Base-by-base conservation (phyloP, 257 asterid species). In the Voacanga thouarsii region DNA sequence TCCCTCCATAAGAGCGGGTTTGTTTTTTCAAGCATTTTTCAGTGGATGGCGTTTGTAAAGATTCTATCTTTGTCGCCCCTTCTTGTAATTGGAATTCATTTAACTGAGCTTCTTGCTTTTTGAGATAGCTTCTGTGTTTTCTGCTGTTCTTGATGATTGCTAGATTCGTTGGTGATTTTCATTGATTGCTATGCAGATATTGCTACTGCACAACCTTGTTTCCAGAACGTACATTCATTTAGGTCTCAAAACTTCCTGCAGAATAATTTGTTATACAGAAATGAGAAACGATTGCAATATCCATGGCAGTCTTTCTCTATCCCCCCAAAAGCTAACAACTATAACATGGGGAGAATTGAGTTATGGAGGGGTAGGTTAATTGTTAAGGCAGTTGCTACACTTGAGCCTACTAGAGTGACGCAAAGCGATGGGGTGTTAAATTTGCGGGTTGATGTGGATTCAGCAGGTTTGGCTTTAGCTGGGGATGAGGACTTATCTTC, bases 131-230 rank as follows among this genome's bases (percentile, higher is more conserved):
- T 68, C 4, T 21, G 51, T 1, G 30, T 60, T 78, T 8, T 57
- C 33, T 39, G 21, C 41, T 6, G n/a, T 33, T 75, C 76, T 21
- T 43, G 11, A 49, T n/a, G 51, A 7, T n/a, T 55, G 3, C 43
- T 50, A 11, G 19, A 26, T 24, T 84, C 49, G 68, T 24, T 41
- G 26, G 43, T 37, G 79, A 49, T 23, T 56, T n/a, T 51, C 51
- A n/a, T 67, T 59, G 63, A 51, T 75, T 80, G 39, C 75, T 75
- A 67, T 88, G 96, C 97, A 96, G 99, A 93, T 89, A 90, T 89
- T 87, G 92, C 96, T 82, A 85, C 83, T 82, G 77, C 95, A 87
- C 97, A 89, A 78, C 86, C 97, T 82, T 89, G 90, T 88, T 87
- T 85, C 77, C 86, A 80, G 81, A 89, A 85, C 86, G 74, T 79